These are phyloP conservation scores for Amauroascus niger DNA, from an alignment of 2,329 filamentous ascomycete species.

Conservation along the genomic window DNA sequence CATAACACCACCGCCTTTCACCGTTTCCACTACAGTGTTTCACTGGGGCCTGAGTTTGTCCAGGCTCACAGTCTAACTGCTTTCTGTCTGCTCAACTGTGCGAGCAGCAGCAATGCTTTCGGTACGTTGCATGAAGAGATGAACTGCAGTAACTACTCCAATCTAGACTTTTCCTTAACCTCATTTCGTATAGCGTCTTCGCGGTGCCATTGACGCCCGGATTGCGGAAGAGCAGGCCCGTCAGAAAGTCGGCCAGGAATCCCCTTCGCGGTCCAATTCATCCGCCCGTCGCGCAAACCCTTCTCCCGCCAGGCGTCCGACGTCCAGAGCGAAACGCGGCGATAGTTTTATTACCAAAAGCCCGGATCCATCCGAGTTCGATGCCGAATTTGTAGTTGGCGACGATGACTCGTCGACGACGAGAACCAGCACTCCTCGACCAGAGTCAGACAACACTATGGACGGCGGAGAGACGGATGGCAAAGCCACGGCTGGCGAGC, in stretches of 20 bases:
- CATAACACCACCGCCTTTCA: too few relatives aligned
- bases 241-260: slow-evolving; percentile 46
- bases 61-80: too few relatives aligned
- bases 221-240: slow-evolving; percentile 88
- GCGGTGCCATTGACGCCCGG: slow-evolving; percentile 73
- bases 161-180: background rate
- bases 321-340: slow-evolving; percentile 25
- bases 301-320: slow-evolving; percentile 20
- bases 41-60: too few relatives aligned
- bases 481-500: slow-evolving; percentile 22
- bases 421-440: slow-evolving; percentile 50
- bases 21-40: too few relatives aligned
- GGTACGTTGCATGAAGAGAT: slow-evolving; percentile 20
- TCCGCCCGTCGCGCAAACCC: slow-evolving; percentile 20
- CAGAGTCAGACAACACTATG: slow-evolving; percentile 34
- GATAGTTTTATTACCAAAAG: slow-evolving; percentile 42
- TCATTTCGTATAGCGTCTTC: slow-evolving; percentile 53
- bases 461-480: slow-evolving; percentile 21
- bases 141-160: background rate
- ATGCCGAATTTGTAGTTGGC: slow-evolving; percentile 75
- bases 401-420: slow-evolving; percentile 64
- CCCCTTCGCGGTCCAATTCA: slow-evolving; percentile 38
- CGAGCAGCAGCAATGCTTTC: slow-evolving; percentile 24
- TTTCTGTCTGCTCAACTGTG: background rate
- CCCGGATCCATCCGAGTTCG: slow-evolving; percentile 79